phyloP scores from a whole-genome alignment of 805 yeast species.

The Wickerhamiella galacta region DNA sequence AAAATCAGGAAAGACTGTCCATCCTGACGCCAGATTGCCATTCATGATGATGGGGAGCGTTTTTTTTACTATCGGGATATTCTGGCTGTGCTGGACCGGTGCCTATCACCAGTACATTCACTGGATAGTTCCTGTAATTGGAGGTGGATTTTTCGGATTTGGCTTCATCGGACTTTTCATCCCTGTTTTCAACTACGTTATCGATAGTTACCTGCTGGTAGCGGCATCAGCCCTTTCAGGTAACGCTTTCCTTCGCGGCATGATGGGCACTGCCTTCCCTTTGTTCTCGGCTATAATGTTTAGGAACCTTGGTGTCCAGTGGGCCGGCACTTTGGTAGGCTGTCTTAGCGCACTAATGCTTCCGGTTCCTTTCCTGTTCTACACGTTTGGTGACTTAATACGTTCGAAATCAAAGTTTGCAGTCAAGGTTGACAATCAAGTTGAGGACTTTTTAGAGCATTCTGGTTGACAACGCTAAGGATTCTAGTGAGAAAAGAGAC shows the following conservation, averaged over 20 bases:
- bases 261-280: slow-evolving; percentile 55
- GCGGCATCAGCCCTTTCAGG: slow-evolving; percentile 73
- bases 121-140: slow-evolving; percentile 66
- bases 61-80: slow-evolving; percentile 56
- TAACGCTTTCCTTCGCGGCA: slow-evolving; percentile 52
- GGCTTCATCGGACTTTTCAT: slow-evolving; percentile 55
- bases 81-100: slow-evolving; percentile 87
- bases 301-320: slow-evolving; percentile 45
- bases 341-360: slow-evolving; percentile 38
- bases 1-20: slow-evolving; percentile 34
- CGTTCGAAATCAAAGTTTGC: slow-evolving; percentile 47
- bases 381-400: slow-evolving; percentile 38
- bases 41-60: slow-evolving; percentile 60
- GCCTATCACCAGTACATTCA: slow-evolving; percentile 51
- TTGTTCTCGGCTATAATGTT: slow-evolving; percentile 61
- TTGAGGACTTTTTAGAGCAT: too few relatives aligned
- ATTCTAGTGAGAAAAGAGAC: too few relatives aligned
- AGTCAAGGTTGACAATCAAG: too few relatives aligned
- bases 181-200: slow-evolving; percentile 52
- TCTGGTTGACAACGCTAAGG: too few relatives aligned
- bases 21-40: slow-evolving; percentile 68
- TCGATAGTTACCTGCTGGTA: slow-evolving; percentile 50
- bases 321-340: slow-evolving; percentile 67
- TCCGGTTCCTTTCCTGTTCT: slow-evolving; percentile 55
- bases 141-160: slow-evolving; percentile 47